Percentiles rank a stretch among this genome's conserved stretches.
Conservation (phyloP, 2,329 filamentous ascomycete genomes). For the Fusarium sp. region DNA sequence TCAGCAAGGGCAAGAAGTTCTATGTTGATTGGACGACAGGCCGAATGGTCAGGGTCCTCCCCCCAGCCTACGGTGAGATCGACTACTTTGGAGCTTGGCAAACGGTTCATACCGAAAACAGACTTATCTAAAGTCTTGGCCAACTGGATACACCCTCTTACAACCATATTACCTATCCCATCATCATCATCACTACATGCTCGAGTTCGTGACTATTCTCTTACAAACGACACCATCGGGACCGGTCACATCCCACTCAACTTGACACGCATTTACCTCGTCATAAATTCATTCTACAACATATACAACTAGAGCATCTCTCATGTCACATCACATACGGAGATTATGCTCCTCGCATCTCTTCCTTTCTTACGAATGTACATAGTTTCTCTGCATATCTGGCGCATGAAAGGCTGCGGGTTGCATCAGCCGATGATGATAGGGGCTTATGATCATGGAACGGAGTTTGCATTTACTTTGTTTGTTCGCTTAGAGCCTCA, state of each 20-base stretch:
- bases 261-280: constrained; percentile 3
- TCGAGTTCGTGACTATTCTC: neutral
- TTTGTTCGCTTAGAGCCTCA: constrained; percentile 20
- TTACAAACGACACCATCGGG: constrained; percentile 3
- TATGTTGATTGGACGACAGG: constrained; percentile 71
- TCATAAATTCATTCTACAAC: constrained; percentile 4
- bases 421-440: constrained; percentile 43
- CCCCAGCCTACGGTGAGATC: constrained; percentile 67
- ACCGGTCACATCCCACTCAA: constrained; percentile 25
- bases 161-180: constrained; percentile 1
- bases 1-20: constrained; percentile 70
- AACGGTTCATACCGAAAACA: constrained; percentile 64
- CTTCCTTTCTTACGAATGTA: constrained; percentile 37
- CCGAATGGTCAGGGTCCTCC: constrained; percentile 65
- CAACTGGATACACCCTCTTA: constrained; percentile 12
- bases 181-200: constrained; percentile 6
- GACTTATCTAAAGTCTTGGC: constrained; percentile 54
- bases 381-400: constrained; percentile 43
- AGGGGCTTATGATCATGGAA: constrained; percentile 43
- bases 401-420: constrained; percentile 46
- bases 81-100: constrained; percentile 65
- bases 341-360: constrained; percentile 7
- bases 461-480: constrained; percentile 43
- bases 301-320: constrained; percentile 28
- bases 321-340: constrained; percentile 10